These are phyloP conservation scores for Aurantiochytrium sp. DNA, from an alignment of 108 stramenopile species.

Conservation along the genomic window DNA sequence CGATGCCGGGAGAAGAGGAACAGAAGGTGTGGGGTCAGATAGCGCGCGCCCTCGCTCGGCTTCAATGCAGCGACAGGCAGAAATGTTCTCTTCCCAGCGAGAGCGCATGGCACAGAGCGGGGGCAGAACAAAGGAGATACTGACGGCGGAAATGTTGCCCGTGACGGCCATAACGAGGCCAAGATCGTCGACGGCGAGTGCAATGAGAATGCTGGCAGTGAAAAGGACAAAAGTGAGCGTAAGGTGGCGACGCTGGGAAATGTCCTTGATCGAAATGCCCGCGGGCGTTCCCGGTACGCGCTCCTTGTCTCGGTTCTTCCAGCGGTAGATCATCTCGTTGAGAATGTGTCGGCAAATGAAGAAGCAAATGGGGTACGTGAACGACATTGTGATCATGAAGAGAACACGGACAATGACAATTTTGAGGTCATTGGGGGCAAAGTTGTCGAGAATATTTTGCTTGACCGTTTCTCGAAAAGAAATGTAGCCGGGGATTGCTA, in stretches of 20 bases:
- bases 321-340: slow-evolving; percentile 11
- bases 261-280: background rate
- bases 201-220: background rate
- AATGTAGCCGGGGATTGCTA: background rate
- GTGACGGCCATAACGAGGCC: background rate
- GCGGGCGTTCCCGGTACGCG: background rate
- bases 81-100: background rate
- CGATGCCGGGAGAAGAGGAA: background rate
- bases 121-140: background rate
- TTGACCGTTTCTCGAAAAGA: background rate
- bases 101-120: background rate
- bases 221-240: background rate
- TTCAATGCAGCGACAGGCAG: background rate
- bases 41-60: background rate
- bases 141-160: background rate
- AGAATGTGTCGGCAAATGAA: slow-evolving; percentile 16
- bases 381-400: slow-evolving; percentile 17
- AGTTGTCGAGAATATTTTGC: background rate
- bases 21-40: background rate
- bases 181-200: background rate
- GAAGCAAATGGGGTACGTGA: slow-evolving; percentile 15
- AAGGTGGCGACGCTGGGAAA: background rate
- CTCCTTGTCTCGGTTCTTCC: background rate
- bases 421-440: background rate
- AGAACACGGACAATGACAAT: background rate